A percentile compares a stretch with the other conserved stretches of the same genome.
Conservation (phyloP, 331 rosid genomes). For the Rhamnella rubrinervis region DNA sequence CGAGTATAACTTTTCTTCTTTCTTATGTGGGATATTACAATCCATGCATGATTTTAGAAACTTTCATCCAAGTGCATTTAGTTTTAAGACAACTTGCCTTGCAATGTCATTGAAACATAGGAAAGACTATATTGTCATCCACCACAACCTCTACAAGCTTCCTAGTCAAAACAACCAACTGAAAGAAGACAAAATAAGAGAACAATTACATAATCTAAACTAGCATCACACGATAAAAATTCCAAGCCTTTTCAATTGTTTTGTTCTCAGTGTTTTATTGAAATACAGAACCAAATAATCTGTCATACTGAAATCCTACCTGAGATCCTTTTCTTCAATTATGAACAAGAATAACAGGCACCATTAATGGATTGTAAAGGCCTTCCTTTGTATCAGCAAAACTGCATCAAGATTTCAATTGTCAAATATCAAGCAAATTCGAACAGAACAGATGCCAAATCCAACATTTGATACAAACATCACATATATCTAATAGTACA, state of each 20-base stretch:
- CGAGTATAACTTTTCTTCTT: too few species aligned
- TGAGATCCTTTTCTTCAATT: constrained; percentile 99
- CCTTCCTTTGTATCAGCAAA: constrained; percentile 95
- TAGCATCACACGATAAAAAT: background rate
- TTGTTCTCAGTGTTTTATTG: constrained; percentile 9
- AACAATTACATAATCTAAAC: constrained; percentile 25
- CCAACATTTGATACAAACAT: background rate
- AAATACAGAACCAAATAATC: constrained; percentile 18
- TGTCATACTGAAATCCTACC: constrained; percentile 40
- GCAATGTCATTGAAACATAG: constrained; percentile 80
- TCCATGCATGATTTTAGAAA: background rate
- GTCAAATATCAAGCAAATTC: background rate
- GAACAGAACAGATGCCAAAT: background rate
- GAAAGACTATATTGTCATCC: constrained; percentile 66
- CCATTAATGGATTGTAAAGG: constrained; percentile 94
- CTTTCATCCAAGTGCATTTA: background rate
- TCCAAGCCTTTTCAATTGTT: constrained; percentile 1
- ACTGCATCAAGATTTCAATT: constrained; percentile 45
- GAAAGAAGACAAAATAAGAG: constrained; percentile 25
- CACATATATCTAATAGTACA: background rate
- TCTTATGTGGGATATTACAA: too few species aligned
- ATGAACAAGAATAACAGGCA: constrained; percentile 74
- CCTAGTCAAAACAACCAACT: constrained; percentile 93
- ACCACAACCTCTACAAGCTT: constrained; percentile 87
- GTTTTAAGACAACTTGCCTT: constrained; percentile 47